A percentile compares a stretch with the other conserved stretches of the same genome.
These are phyloP conservation scores for Fraxinus xanthoxyloides DNA, from an alignment of 305 asterid genomes.

Conservation along the genomic window DNA sequence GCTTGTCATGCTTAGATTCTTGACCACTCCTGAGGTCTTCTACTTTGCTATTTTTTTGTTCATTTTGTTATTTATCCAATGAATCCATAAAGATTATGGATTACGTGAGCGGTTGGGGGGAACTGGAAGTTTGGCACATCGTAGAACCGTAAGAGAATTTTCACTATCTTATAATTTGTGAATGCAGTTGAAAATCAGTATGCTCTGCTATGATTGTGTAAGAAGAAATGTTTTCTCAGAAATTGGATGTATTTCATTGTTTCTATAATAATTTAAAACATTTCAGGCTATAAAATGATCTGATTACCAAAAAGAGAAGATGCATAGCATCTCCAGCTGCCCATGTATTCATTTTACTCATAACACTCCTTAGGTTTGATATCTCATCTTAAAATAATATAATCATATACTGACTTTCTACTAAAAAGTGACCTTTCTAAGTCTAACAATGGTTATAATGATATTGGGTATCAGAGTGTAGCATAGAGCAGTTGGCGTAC, in stretches of 20 bases:
- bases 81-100: slow-evolving; percentile 1
- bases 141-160: slow-evolving; percentile 10
- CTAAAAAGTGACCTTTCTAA: background rate
- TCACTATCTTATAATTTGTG: background rate
- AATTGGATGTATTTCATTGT: background rate
- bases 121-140: background rate
- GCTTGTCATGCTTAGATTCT: background rate
- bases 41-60: background rate
- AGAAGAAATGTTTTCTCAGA: background rate
- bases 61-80: background rate
- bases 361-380: background rate
- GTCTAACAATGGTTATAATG: background rate
- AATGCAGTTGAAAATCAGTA: background rate
- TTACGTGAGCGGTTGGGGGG: background rate
- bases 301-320: background rate
- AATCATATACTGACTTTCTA: background rate
- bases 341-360: background rate
- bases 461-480: background rate
- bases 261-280: background rate
- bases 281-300: background rate
- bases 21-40: slow-evolving; percentile 4
- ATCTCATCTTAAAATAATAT: background rate
- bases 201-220: background rate
- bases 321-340: background rate
- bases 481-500: background rate